Percentiles rank a stretch among this genome's conserved stretches.
phyloP scores from a whole-genome alignment of 768 basidiomycete species.

The Termitomyces sp. region DNA sequence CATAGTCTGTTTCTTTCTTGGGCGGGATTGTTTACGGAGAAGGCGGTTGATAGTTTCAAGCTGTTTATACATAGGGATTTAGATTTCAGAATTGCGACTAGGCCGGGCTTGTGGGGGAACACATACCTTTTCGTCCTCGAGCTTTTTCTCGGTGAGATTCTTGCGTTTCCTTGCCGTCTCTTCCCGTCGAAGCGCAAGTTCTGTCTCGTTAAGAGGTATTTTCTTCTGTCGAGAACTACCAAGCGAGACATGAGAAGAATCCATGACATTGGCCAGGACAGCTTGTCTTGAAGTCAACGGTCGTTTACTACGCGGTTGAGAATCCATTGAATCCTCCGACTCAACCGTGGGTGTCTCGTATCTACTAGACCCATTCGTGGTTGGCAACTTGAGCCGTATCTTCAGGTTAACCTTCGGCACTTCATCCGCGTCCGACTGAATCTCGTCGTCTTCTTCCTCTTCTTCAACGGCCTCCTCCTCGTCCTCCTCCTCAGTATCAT shows the following conservation, averaged over 20 bases:
- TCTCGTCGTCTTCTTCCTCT: constrained; percentile 33
- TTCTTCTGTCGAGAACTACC: constrained; percentile 19
- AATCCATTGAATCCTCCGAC: constrained; percentile 31
- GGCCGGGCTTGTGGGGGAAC: background rate
- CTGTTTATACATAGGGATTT: constrained; percentile 27
- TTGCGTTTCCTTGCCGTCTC: constrained; percentile 81
- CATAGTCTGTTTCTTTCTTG: constrained; percentile 52
- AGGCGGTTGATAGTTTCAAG: constrained; percentile 87
- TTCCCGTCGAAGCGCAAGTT: constrained; percentile 44
- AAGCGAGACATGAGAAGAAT: constrained; percentile 63
- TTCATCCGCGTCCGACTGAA: constrained; percentile 10
- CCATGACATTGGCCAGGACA: constrained; percentile 63
- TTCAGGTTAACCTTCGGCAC: constrained; percentile 10
- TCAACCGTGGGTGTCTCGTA: constrained; percentile 22
- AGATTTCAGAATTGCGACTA: background rate
- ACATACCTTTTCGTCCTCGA: constrained; percentile 78
- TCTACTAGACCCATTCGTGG: constrained; percentile 14
- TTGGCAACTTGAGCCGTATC: constrained; percentile 15
- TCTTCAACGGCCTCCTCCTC: constrained; percentile 36
- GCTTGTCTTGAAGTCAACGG: constrained; percentile 62
- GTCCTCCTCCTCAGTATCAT: constrained; percentile 25
- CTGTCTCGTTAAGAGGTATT: constrained; percentile 16
- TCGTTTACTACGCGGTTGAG: constrained; percentile 21
- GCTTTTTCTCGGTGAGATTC: constrained; percentile 75
- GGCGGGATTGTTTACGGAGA: constrained; percentile 76